Conservation (phyloP, 1,139 yeast species). For the Hyphopichia khmerensis region DNA sequence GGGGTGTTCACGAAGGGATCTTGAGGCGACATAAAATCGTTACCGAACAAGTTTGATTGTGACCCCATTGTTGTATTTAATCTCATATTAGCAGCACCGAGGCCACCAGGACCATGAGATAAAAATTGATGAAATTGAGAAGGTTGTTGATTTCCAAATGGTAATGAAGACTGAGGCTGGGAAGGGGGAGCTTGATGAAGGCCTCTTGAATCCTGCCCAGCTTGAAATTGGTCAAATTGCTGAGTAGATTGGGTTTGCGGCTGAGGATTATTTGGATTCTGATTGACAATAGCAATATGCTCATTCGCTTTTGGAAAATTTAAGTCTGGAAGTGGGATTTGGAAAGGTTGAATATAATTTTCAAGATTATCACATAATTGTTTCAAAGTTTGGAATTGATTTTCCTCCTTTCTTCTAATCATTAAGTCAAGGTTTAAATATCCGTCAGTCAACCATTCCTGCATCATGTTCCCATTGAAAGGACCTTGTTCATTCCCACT, state of each 20-base stretch:
- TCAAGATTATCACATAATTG: constrained; percentile 47
- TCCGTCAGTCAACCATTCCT: constrained; percentile 67
- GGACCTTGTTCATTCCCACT: constrained; percentile 78
- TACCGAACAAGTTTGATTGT: constrained; percentile 25
- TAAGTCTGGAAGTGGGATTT: constrained; percentile 50
- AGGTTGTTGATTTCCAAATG: constrained; percentile 8
- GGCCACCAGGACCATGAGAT: constrained; percentile 18
- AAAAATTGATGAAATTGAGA: constrained; percentile 23
- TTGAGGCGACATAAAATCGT: constrained; percentile 19
- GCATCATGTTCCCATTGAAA: constrained; percentile 73
- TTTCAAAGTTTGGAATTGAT: constrained; percentile 37
- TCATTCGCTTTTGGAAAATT: constrained; percentile 3
- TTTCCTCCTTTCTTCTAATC: constrained; percentile 55
- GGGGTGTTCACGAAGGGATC: constrained; percentile 23
- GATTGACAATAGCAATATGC: no score
- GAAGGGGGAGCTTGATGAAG: constrained; percentile 9
- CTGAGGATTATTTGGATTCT: not conserved
- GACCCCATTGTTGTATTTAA: constrained; percentile 16
- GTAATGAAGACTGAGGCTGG: constrained; percentile 3
- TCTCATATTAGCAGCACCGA: constrained; percentile 27
- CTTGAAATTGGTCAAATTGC: not conserved
- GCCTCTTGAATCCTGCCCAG: not conserved
- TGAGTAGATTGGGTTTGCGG: constrained; percentile 1
- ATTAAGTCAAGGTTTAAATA: constrained; percentile 58
- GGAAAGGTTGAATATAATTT: constrained; percentile 59